Evolutionary conservation across 768 basidiomycete genomes (phyloP).

Genomic region (Mycena albidolilacea): DNA sequence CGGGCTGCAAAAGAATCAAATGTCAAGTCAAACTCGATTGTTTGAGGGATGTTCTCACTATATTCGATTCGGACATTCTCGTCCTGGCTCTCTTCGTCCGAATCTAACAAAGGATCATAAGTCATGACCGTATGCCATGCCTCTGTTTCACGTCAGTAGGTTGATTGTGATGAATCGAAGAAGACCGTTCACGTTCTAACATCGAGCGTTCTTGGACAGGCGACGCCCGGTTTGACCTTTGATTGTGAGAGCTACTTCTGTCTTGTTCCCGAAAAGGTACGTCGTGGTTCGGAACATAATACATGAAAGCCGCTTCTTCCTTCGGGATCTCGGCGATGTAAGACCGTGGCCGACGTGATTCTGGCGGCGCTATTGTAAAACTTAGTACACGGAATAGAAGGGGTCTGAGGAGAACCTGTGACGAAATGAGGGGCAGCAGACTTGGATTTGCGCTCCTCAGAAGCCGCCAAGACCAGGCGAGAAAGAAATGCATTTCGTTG

Average conservation of each 20-base stretch:
- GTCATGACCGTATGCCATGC: slow-evolving; percentile 79
- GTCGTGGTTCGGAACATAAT: slow-evolving; percentile 62
- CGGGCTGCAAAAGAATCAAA: slow-evolving; percentile 52
- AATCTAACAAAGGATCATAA: slow-evolving; percentile 78
- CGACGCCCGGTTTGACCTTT: slow-evolving; percentile 26
- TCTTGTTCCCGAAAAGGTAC: slow-evolving; percentile 26
- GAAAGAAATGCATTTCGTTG: slow-evolving; percentile 62
- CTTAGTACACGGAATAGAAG: slow-evolving; percentile 34
- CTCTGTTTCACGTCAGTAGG: slow-evolving; percentile 58
- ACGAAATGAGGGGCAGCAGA: slow-evolving; percentile 60
- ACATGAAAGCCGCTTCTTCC: slow-evolving; percentile 64
- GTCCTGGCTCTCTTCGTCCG: slow-evolving; percentile 80
- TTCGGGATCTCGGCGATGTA: slow-evolving; percentile 50
- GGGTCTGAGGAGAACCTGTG: slow-evolving; percentile 55
- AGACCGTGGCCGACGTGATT: slow-evolving; percentile 50
- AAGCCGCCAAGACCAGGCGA: slow-evolving; percentile 73
- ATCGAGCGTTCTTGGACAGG: slow-evolving; percentile 56
- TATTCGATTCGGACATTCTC: slow-evolving; percentile 77
- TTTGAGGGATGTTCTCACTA: slow-evolving; percentile 52
- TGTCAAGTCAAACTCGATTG: slow-evolving; percentile 21
- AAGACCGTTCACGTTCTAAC: slow-evolving; percentile 59
- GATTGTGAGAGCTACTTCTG: slow-evolving; percentile 27
- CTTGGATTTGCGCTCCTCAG: slow-evolving; percentile 68
- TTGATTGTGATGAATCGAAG: slow-evolving; percentile 22
- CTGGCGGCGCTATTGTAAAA: slow-evolving; percentile 44